Conservation (phyloP, 1,284 basidiomycete genomes). For the Moniliophthora roreri region DNA sequence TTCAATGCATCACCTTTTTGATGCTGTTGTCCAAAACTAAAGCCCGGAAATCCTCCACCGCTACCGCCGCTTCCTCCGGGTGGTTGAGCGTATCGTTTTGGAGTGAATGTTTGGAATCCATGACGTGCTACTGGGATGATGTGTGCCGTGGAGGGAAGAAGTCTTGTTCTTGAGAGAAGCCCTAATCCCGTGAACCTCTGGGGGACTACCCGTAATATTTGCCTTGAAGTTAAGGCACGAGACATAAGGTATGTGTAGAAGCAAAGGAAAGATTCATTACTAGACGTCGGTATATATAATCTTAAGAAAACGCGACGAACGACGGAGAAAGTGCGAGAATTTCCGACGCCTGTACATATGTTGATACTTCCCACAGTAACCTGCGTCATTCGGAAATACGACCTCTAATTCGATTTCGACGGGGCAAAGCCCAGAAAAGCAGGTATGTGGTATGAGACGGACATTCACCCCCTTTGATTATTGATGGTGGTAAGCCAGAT, state of each 20-base stretch:
- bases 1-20: conserved; percentile 83
- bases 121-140: conserved; percentile 6
- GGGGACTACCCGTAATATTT: conserved; percentile 4
- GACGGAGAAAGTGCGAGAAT: conserved; percentile 6
- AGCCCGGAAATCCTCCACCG: conserved; percentile 52
- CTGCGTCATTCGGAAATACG: no score
- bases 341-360: background rate
- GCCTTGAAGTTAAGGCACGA: conserved; percentile 3
- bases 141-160: background rate
- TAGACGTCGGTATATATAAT: no score
- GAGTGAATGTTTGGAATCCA: conserved; percentile 12
- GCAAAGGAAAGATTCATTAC: background rate
- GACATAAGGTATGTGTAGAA: background rate
- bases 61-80: conserved; percentile 32
- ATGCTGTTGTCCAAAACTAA: conserved; percentile 53
- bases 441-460: no score
- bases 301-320: conserved; percentile 5
- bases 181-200: conserved; percentile 1
- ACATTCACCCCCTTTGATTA: no score
- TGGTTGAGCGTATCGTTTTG: conserved; percentile 30
- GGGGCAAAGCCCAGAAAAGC: no score
- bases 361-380: background rate
- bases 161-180: background rate
- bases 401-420: no score
- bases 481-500: no score